Conservation (phyloP, 306 rosid species). For the Quercus cerris region DNA sequence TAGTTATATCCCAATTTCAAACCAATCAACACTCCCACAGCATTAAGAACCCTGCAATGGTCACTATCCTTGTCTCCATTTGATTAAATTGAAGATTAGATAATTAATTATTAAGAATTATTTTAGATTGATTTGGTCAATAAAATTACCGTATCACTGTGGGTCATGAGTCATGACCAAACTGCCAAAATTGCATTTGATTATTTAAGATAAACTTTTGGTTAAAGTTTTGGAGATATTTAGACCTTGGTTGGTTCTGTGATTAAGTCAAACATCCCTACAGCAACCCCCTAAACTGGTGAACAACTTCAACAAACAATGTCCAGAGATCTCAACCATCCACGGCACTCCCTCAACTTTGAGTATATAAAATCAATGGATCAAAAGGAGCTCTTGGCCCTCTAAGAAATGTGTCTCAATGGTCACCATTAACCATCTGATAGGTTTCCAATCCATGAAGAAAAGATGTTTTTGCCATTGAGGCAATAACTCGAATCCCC, state of each 20-base stretch:
- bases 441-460: not conserved
- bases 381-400: constrained; percentile 2
- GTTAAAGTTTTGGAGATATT: not conserved
- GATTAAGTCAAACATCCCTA: constrained; percentile 32
- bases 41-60: not conserved
- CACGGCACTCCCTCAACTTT: not conserved
- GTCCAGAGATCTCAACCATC: constrained; percentile 13
- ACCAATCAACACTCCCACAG: not conserved
- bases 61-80: too few species aligned
- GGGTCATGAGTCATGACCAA: too few species aligned
- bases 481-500: too few species aligned
- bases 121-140: too few species aligned
- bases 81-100: too few species aligned
- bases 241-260: not conserved
- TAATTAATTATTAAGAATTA: too few species aligned
- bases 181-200: too few species aligned
- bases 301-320: constrained; percentile 40
- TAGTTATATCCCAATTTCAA: not conserved
- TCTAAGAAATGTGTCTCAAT: not conserved
- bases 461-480: not conserved
- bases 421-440: not conserved
- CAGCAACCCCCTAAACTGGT: constrained; percentile 18
- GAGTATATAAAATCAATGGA: not conserved
- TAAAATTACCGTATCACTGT: too few species aligned
- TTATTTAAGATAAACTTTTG: not conserved